Base-by-base conservation (phyloP, 495 filamentous ascomycete species). In the Cercophora sp. region DNA sequence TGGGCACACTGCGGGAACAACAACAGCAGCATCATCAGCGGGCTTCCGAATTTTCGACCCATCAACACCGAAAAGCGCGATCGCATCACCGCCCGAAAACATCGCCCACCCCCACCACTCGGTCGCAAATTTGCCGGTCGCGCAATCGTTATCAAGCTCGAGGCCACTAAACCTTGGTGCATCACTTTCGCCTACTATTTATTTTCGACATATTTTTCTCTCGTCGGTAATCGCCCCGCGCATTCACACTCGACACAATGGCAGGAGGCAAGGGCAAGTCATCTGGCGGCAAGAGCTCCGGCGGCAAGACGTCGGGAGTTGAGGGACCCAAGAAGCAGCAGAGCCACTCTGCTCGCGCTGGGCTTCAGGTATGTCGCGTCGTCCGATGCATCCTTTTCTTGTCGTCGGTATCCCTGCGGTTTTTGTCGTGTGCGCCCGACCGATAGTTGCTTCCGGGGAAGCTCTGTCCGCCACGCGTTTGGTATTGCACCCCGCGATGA, bases 291-390 rank as follows among this genome's bases (percentile, higher is more conserved):
- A 97, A 88, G 76, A 80, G 77, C 56, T 87, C 85, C 31, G 85
- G 86, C 57, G 86, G 85, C 51, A 88, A 98, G 85, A 93, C 87
- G 51, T 88, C 88, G 64, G 87, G 84, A 44, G 54, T 56, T 26
- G 83, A 83, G 44, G 74, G 78, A 69, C 70, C 81, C 70, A 96
- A 96, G 79, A 87, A 88, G 63, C 91, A 97, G 72, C 92, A 96
- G 76, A 96, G 91, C 64, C 93, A 98, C 78, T 96, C 92, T 61
- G 89, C 89, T 63, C 95, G 96, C 74, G 93, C 93, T 72, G 93
- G 93, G 71, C 81, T 98, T 65, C 93, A 98, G 87, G 93, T 98
- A 77, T 81, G 93, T 83, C 64, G 11, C 26, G 44, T 50, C 29
- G 15, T 24, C 3, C 15, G 45, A 57, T 65, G 54, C 55, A 57